These are phyloP conservation scores for Aspergillus piperis DNA, from an alignment of 2,329 filamentous ascomycete genomes.

Conservation along the genomic window DNA sequence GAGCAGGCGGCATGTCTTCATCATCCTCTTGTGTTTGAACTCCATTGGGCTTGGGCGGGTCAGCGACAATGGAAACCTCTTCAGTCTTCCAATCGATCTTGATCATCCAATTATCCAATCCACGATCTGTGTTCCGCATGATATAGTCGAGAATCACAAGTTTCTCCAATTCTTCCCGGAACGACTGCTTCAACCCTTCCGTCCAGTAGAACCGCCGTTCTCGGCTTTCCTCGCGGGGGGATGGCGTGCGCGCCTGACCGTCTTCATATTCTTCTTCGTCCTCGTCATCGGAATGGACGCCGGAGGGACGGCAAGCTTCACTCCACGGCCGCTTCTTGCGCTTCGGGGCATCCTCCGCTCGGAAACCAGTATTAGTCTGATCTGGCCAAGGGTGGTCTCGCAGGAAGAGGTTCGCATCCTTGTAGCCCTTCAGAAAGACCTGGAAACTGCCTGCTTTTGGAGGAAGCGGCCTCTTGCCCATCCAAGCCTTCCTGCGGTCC, in stretches of 20 bases:
- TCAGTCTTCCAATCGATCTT: slow-evolving; percentile 85
- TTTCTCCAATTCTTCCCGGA: slow-evolving; percentile 94
- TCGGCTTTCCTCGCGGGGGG: slow-evolving; percentile 49
- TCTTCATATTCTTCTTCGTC: slow-evolving; percentile 57
- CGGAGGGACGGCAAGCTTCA: slow-evolving; percentile 74
- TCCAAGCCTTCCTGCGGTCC: slow-evolving; percentile 85
- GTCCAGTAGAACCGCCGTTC: slow-evolving; percentile 76
- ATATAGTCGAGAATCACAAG: slow-evolving; percentile 97
- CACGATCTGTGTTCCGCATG: slow-evolving; percentile 97
- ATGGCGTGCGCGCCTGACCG: slow-evolving; percentile 42
- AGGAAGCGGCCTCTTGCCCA: slow-evolving; percentile 82
- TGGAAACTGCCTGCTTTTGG: slow-evolving; percentile 95
- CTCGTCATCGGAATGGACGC: slow-evolving; percentile 61
- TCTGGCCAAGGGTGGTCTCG: slow-evolving; percentile 97
- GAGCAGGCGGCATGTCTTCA: slow-evolving; percentile 54
- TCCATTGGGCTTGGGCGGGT: slow-evolving; percentile 70
- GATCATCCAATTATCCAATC: slow-evolving; percentile 99
- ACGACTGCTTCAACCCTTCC: slow-evolving; percentile 81
- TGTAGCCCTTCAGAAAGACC: slow-evolving; percentile 94
- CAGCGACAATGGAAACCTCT: slow-evolving; percentile 80
- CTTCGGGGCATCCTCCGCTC: slow-evolving; percentile 65
- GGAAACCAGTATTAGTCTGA: slow-evolving; percentile 70
- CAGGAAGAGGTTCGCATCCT: slow-evolving; percentile 93
- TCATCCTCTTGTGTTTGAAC: slow-evolving; percentile 46
- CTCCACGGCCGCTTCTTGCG: slow-evolving; percentile 74